These are phyloP conservation scores for Kitagawia praeruptora DNA, from an alignment of 129 eudicot genomes.

Conservation along the genomic window DNA sequence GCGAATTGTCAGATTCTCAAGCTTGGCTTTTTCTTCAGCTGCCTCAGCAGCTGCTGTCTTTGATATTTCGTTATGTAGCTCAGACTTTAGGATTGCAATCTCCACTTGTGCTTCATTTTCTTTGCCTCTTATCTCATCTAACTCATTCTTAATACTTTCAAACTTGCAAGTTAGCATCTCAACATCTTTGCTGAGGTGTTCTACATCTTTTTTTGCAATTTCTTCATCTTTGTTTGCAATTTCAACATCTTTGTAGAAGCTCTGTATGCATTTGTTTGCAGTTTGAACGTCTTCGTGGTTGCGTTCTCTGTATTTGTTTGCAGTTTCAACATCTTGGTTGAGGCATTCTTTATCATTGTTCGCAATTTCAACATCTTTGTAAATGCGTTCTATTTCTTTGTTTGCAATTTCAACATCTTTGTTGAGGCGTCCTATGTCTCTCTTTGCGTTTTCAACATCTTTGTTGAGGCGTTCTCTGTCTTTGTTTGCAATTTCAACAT, in stretches of 20 bases:
- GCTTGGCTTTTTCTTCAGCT: conserved; percentile 38
- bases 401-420: background rate
- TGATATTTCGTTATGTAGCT: conserved; percentile 44
- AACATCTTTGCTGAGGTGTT: background rate
- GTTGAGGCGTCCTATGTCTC: background rate
- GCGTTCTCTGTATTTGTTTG: background rate
- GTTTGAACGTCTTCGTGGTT: background rate
- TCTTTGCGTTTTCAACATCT: background rate
- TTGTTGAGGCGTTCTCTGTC: background rate
- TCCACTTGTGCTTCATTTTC: conserved; percentile 44
- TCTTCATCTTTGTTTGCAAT: conserved; percentile 11
- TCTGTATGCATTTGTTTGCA: background rate
- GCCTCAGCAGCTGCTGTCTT: conserved; percentile 44
- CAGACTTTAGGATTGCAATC: conserved; percentile 45
- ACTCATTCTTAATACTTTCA: conserved; percentile 23
- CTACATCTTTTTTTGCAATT: background rate
- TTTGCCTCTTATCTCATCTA: conserved; percentile 18
- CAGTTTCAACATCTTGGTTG: no score
- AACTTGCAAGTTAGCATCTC: conserved; percentile 13
- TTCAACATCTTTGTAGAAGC: background rate
- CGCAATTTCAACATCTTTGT: background rate
- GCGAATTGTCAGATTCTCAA: conserved; percentile 33
- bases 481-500: background rate
- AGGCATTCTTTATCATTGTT: background rate
- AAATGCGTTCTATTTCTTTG: background rate